These are phyloP conservation scores for Seminavis robusta DNA, from an alignment of 108 stramenopile genomes.

Conservation along the genomic window DNA sequence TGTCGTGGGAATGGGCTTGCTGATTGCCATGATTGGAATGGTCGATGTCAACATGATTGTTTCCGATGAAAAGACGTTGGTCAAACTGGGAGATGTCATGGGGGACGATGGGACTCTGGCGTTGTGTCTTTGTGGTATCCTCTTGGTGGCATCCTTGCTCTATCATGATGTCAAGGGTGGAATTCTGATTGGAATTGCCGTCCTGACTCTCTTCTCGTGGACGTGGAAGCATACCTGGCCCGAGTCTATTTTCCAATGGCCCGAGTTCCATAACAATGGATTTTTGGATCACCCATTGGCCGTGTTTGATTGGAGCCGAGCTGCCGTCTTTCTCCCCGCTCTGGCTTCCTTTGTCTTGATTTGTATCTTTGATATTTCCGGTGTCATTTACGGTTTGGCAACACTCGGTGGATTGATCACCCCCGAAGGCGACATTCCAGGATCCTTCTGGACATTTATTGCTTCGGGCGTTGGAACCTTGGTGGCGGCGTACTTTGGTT, in stretches of 20 bases:
- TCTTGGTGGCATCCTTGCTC: constrained; percentile 38
- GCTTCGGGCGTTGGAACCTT: constrained; percentile 41
- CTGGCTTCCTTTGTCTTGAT: constrained; percentile 48
- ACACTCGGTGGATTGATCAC: constrained; percentile 29
- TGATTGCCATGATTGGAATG: constrained; percentile 57
- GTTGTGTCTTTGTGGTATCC: constrained; percentile 36
- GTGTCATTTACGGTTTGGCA: constrained; percentile 61
- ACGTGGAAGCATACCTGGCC: no score
- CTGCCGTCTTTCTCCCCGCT: constrained; percentile 22
- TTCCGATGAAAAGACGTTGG: constrained; percentile 36
- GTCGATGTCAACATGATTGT: constrained; percentile 44
- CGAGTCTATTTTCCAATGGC: no score
- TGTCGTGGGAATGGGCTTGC: constrained; percentile 62
- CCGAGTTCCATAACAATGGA: constrained; percentile 10
- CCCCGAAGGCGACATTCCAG: constrained; percentile 39
- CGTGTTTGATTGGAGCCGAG: constrained; percentile 17
- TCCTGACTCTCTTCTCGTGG: constrained; percentile 36
- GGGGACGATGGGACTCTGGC: constrained; percentile 22
- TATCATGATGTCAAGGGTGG: constrained; percentile 51
- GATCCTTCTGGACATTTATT: constrained; percentile 43
- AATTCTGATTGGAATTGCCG: constrained; percentile 47
- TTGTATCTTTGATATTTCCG: constrained; percentile 57
- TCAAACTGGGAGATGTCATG: constrained; percentile 38
- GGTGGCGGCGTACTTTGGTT: constrained; percentile 34
- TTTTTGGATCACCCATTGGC: constrained; percentile 20